Evolutionary conservation across 176 grass and related monocot genomes (phyloP), one percentile per base, ranked within the genome.

Genomic region (Avena eriantha): DNA sequence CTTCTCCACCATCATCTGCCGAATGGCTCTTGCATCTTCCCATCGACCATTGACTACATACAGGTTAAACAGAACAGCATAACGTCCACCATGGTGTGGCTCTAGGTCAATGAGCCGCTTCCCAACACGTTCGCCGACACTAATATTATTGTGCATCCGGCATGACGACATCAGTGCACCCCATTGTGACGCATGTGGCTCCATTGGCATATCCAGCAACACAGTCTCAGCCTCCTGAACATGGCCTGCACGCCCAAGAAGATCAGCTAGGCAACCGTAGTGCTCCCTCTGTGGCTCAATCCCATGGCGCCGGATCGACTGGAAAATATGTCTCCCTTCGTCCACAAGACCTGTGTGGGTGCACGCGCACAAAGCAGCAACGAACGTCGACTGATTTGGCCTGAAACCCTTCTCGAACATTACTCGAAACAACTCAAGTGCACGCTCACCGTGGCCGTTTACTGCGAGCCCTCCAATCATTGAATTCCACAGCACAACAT

Each of bases 141-240:
- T 78, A 39, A 90, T 48, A 6, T 92, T 68, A 10, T 88, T 90
- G 80, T 92, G 84, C 74, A 80, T 83, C 24, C 24, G 63, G 58
- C 88, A 92, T 66, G 93, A 87, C 21, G 90, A 90, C 93, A 95
- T 86, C 39, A 95, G 46, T n/a, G 88, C 86, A 33, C 90, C 93
- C 93, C 93, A 95, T 85, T 92, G 93, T 1, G 90, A 79, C 23
- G 93, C 93, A 22, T 90, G 88, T 15, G 88, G 83, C 70, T 92
- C 88, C 88, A 92, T 92, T 73, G 93, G 90, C 93, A 95, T 95
- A 17, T 86, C 86, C 41, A 92, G 86, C 69, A 92, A 84, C 51
- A 92, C 17, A 41, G 81, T 39, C 23, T 95, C 90, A 0, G 90
- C 93, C 82, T 92, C 88, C 46, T 92, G 83, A 0, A 95, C 47